These are phyloP conservation scores for Acacia acuminata DNA, from an alignment of 306 rosid genomes.

Conservation along the genomic window DNA sequence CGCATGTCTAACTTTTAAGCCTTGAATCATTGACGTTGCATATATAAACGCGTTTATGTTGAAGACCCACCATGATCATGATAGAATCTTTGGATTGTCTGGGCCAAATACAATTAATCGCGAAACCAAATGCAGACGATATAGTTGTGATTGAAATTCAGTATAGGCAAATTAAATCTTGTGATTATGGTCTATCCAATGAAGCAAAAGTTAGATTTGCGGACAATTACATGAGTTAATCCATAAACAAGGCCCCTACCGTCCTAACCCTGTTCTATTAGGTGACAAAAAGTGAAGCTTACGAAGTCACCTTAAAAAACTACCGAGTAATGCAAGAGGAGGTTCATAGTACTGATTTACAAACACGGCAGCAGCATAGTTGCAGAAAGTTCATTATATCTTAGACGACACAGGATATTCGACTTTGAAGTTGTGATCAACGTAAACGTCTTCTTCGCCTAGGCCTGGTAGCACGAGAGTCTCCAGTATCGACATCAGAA, in stretches of 20 bases:
- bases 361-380: slow-evolving; percentile 26
- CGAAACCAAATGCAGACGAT: neutral
- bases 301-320: slow-evolving; percentile 19
- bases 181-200: neutral
- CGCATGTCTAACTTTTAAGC: neutral
- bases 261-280: slow-evolving; percentile 2
- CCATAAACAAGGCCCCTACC: neutral
- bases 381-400: neutral
- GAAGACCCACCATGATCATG: neutral
- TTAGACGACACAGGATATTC: neutral
- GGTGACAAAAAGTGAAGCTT: slow-evolving; percentile 18
- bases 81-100: neutral
- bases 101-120: neutral
- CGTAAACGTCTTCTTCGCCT: slow-evolving; percentile 65
- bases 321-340: neutral
- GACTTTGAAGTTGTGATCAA: slow-evolving; percentile 26
- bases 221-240: neutral
- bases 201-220: neutral
- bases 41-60: neutral
- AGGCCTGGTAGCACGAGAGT: slow-evolving; percentile 59
- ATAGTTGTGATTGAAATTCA: neutral
- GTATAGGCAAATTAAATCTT: neutral
- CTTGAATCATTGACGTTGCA: neutral
- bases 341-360: neutral
- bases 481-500: slow-evolving; percentile 68